Percentiles rank a stretch among this genome's conserved stretches.
These are phyloP conservation scores for Patellifolia procumbens DNA, from an alignment of 179 eudicot species.

Conservation along the genomic window DNA sequence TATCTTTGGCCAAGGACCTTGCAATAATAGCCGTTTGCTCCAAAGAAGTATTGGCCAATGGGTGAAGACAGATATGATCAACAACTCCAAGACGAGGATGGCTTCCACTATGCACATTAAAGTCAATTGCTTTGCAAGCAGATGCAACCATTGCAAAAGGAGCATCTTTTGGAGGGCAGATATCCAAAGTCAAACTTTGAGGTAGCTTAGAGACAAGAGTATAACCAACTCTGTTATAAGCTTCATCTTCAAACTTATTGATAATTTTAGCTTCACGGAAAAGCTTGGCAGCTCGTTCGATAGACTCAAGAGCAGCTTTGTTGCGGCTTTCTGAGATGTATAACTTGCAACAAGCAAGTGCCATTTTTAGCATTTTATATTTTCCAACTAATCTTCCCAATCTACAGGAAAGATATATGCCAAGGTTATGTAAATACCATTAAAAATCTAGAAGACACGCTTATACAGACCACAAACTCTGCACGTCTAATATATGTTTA, in stretches of 20 bases:
- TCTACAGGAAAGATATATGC: too few species aligned
- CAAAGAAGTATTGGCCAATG: slow-evolving; percentile 47
- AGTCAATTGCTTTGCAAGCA: slow-evolving; percentile 60
- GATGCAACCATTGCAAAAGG: slow-evolving; percentile 73
- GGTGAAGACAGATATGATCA: slow-evolving; percentile 75
- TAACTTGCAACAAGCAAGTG: slow-evolving; percentile 80
- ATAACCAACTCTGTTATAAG: slow-evolving; percentile 84
- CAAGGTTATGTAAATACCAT: slow-evolving; percentile 17
- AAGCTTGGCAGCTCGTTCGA: too few species aligned
- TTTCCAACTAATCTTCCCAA: slow-evolving; percentile 14
- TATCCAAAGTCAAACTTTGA: slow-evolving; percentile 23
- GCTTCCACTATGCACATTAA: too few species aligned
- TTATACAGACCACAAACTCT: slow-evolving; percentile 13
- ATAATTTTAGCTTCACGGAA: too few species aligned
- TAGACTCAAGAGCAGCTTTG: too few species aligned
- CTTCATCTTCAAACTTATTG: slow-evolving; percentile 77
- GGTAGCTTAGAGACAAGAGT: slow-evolving; percentile 72
- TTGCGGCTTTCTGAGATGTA: slow-evolving; percentile 89
- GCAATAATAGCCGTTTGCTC: slow-evolving; percentile 53
- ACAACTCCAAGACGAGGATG: slow-evolving; percentile 90
- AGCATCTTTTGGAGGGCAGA: slow-evolving; percentile 45
- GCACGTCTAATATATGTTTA: neutral
- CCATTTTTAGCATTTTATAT: slow-evolving; percentile 53
- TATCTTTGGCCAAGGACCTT: too few species aligned
- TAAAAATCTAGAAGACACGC: slow-evolving; percentile 15